Evolutionary conservation across 2,329 filamentous ascomycete genomes (phyloP).

Genomic region (Huntiella omanensis): DNA sequence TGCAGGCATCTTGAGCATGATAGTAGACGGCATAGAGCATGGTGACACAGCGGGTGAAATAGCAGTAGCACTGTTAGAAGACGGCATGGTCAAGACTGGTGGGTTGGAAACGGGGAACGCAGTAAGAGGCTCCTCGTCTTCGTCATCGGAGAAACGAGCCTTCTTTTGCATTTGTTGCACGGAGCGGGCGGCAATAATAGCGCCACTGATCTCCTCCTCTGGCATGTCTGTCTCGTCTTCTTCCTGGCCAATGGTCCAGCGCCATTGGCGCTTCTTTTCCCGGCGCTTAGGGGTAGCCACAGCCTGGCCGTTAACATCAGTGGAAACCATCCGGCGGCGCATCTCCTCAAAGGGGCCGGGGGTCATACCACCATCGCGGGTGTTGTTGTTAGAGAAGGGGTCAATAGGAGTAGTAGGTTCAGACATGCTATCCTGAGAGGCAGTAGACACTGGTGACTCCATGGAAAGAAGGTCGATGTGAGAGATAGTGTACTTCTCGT

Average conservation of each 20-base stretch:
- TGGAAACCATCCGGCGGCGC: conserved; percentile 34
- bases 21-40: background rate
- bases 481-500: conserved; percentile 40
- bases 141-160: conserved; percentile 4
- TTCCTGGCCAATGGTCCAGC: conserved; percentile 44
- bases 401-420: conserved; percentile 28
- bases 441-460: conserved; percentile 21
- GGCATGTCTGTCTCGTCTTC: conserved; percentile 14
- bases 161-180: conserved; percentile 14
- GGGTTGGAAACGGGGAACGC: background rate
- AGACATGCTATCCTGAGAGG: background rate
- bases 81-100: background rate
- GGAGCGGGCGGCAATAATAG: conserved; percentile 23
- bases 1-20: conserved; percentile 1
- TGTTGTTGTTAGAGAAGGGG: conserved; percentile 33
- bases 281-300: conserved; percentile 20
- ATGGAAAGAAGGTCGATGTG: conserved; percentile 44
- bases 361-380: conserved; percentile 40
- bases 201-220: conserved; percentile 24
- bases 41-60: background rate
- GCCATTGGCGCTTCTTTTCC: conserved; percentile 46
- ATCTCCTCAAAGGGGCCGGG: conserved; percentile 46
- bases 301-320: conserved; percentile 17
- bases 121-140: background rate
- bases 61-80: background rate